Evolutionary conservation across 208 protist genomes (phyloP).

Genomic region (Acanthamoeba sp.): DNA sequence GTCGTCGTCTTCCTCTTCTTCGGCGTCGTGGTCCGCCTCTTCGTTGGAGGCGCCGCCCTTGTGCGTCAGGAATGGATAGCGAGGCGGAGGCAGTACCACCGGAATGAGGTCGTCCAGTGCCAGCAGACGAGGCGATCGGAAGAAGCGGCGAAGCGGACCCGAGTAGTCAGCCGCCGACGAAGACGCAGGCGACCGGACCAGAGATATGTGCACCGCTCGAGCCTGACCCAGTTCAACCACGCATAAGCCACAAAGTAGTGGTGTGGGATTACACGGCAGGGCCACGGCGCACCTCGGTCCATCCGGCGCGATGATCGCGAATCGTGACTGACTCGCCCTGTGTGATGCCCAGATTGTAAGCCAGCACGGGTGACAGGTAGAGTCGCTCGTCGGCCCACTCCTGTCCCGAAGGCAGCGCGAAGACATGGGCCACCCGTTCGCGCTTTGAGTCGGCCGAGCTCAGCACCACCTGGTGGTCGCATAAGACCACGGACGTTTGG

Average conservation of each 20-base stretch:
- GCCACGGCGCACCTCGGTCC: not conserved
- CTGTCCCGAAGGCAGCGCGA: slow-evolving; percentile 1
- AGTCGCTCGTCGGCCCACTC: slow-evolving; percentile 13
- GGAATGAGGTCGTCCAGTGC: slow-evolving; percentile 50
- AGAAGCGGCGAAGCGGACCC: slow-evolving; percentile 29
- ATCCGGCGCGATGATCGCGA: not conserved
- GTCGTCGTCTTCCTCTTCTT: slow-evolving; percentile 35
- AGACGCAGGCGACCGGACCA: not conserved
- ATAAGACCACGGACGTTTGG: no score
- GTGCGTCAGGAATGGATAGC: not conserved
- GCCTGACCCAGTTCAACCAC: slow-evolving; percentile 26
- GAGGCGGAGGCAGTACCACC: slow-evolving; percentile 50
- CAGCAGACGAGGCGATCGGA: slow-evolving; percentile 35
- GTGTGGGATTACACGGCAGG: no score
- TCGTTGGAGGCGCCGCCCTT: not conserved
- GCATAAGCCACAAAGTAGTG: not conserved
- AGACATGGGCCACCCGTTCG: not conserved
- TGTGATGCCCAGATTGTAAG: slow-evolving; percentile 45
- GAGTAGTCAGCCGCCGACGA: not conserved
- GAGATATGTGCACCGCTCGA: slow-evolving; percentile 15
- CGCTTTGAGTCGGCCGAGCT: not conserved
- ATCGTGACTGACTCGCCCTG: not conserved
- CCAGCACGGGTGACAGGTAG: slow-evolving; percentile 55
- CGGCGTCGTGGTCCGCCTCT: slow-evolving; percentile 48
- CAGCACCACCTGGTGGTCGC: not conserved